phyloP scores from a whole-genome alignment of 768 basidiomycete genomes.

The Rhodotorula taiwanensis region DNA sequence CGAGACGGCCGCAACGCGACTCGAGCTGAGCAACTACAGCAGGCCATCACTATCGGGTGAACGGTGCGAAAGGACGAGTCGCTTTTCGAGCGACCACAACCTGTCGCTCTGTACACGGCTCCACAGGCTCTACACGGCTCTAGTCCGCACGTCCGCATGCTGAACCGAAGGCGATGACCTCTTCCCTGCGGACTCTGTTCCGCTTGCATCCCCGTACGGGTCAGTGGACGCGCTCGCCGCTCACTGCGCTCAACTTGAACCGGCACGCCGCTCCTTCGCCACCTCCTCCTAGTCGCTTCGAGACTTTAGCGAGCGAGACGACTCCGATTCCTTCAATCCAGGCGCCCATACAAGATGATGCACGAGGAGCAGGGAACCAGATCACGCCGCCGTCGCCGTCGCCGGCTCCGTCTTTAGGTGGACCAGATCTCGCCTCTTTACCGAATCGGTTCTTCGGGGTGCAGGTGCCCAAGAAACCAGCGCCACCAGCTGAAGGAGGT shows the following conservation, averaged over 20 bases:
- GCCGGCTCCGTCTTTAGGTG: background rate
- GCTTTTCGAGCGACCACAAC: no score
- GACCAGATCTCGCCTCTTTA: no score
- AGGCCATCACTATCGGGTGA: no score
- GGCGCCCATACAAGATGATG: background rate
- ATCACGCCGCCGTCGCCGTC: background rate
- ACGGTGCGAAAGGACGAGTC: no score
- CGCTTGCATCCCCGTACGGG: background rate
- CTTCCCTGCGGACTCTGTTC: background rate
- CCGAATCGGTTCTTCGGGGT: conserved; percentile 12
- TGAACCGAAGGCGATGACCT: background rate
- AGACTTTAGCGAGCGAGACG: conserved; percentile 3
- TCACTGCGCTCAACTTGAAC: background rate
- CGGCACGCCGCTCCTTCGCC: background rate
- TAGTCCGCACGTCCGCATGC: no score
- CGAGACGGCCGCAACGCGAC: no score
- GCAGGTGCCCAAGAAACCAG: conserved; percentile 4
- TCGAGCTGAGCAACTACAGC: no score
- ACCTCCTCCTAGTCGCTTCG: background rate
- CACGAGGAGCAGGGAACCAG: background rate
- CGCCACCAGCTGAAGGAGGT: conserved; percentile 18
- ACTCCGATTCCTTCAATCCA: background rate
- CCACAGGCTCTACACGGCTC: no score
- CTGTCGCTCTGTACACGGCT: no score
- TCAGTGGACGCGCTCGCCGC: background rate